Base-by-base conservation (phyloP, 176 grass and related monocot genomes). In the Aegilops tauschii region DNA sequence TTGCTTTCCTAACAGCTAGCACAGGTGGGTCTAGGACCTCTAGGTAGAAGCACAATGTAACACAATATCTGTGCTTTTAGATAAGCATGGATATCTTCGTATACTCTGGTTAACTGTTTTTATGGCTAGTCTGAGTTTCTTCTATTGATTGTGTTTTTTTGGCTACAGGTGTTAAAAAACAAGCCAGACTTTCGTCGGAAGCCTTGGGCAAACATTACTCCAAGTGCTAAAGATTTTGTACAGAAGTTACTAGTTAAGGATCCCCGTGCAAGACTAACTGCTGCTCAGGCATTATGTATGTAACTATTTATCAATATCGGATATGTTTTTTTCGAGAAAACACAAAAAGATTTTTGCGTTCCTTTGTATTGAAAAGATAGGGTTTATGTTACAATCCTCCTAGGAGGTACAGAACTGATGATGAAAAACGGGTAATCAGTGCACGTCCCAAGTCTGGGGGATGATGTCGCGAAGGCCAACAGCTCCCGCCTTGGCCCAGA, bases 281-380 rank as follows among this genome's bases (percentile, higher is more conserved):
- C 93, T 87, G 96, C 96, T 82, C 96, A 98, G 73, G 96, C 96
- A 39, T 90, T 98, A 83, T 98, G 96, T 98, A 98, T 90, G 91
- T 79, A 52, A 79, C 65, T 92, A 92, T 90, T 84, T 65, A 14
- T 45, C 31, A 83, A 77, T n/a, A 54, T 40, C 5, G 18, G 61
- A 69, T 27, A 73, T 79, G 44, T 36, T 42, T 40, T 40, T 40
- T 40, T 40, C 37, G 2, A 40, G 37, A 40, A 40, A 40, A 40
- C 37, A 40, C 37, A 40, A 40, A 40, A 40, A 40, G 37, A 40
- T 40, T 40, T 39, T 40, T 40, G 37, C 37, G 37, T 8, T 40
- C 9, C 37, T 40, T 40, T 40, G 37, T 40, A 40, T 40, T 40
- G 37, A 40, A 40, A 40, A 40, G 37, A 40, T 40, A 40, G 37